Base-by-base conservation (phyloP, 371 early-diverging fungal genomes). In the Lichtheimia hyalospora region DNA sequence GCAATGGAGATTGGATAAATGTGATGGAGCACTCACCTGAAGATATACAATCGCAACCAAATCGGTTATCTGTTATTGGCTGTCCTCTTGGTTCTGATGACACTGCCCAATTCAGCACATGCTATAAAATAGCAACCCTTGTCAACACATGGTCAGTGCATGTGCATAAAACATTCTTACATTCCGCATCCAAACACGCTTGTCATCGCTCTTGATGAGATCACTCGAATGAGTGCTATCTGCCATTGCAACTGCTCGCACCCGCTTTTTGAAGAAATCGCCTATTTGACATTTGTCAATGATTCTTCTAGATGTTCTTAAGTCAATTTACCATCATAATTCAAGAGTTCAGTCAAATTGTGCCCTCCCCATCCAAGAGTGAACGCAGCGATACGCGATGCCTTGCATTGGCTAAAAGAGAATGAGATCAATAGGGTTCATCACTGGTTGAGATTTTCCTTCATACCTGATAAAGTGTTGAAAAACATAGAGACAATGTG, bases 281-380 rank as follows among this genome's bases (percentile, higher is more conserved):
- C 73, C 77, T 77, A 62, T 3, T 16, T 20, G 24, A 52, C 3
- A 60, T 13, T 12, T 41, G 40, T 28, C 28, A 23, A 42, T 46
- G 42, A 8, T n/a, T n/a, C n/a, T n/a, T n/a, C n/a, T n/a, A 15
- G 15, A 7, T 20, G 42, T 34, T 10, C 34, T 8, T 8, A 8
- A 34, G 13, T 6, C 10, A 24, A 57, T 59, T 61, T 68, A 71
- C 77, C 74, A 42, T 75, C 54, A 10, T 68, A 49, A 40, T 79
- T 75, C n/a, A 79, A 41, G 4, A 70, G 52, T 49, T 68, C 61
- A 3, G 66, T 62, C 28, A 79, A 66, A 21, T 63, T 34, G 46
- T 66, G 44, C n/a, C 74, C 79, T 21, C 73, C 79, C 79, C 79
- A 79, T 2, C 71, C 72, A 40, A 65, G 61, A 5, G 73, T 67